Conservation (phyloP, 164 flowering plant species). For the Hamamelis virginiana region DNA sequence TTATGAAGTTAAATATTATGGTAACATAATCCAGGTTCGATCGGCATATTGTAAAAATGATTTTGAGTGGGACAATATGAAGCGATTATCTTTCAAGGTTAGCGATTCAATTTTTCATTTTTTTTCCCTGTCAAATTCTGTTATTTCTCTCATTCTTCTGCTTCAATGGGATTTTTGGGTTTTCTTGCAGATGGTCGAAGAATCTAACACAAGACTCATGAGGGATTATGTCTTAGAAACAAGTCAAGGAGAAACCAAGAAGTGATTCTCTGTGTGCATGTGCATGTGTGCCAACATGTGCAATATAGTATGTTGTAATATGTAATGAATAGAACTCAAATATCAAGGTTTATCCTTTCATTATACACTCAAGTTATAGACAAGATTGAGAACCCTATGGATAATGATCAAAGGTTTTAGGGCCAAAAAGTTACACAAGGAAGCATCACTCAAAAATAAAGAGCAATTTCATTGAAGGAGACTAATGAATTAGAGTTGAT, state of each 20-base stretch:
- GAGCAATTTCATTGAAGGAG: too few species aligned
- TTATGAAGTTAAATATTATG: background rate
- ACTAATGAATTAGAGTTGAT: too few species aligned
- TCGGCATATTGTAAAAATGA: constrained; percentile 81
- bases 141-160: background rate
- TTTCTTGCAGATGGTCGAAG: constrained; percentile 63
- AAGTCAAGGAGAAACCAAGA: constrained; percentile 44
- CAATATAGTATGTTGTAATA: background rate
- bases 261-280: constrained; percentile 27
- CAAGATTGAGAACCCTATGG: background rate
- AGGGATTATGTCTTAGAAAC: constrained; percentile 83
- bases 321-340: background rate
- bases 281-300: background rate
- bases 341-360: background rate
- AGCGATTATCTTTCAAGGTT: constrained; percentile 62
- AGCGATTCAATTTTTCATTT: background rate
- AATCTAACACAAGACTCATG: constrained; percentile 76
- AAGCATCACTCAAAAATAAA: too few species aligned
- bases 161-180: background rate
- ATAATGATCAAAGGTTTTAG: background rate
- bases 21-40: constrained; percentile 53
- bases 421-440: background rate
- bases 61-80: constrained; percentile 93
- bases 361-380: background rate
- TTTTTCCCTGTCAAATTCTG: background rate